These are phyloP conservation scores for Fraxinus xanthoxyloides DNA, from an alignment of 305 asterid species.

Conservation along the genomic window DNA sequence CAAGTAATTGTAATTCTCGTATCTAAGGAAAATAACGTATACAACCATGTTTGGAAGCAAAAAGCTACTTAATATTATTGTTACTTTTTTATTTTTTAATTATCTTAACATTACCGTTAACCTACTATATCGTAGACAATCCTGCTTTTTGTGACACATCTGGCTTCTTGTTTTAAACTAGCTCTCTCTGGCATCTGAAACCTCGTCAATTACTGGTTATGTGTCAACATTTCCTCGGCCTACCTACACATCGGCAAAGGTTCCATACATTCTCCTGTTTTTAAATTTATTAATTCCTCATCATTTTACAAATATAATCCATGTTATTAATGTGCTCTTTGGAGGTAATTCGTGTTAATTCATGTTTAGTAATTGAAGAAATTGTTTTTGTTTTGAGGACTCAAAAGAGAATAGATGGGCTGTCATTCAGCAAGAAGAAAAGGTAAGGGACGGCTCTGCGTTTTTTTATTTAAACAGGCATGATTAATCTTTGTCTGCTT, in stretches of 20 bases:
- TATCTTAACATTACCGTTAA: conserved; percentile 53
- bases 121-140: not conserved
- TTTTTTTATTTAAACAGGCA: not conserved
- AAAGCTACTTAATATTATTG: not conserved
- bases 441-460: conserved; percentile 41
- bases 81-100: conserved; percentile 21
- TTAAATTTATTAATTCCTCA: not conserved
- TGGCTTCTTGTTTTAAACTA: conserved; percentile 34
- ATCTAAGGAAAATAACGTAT: not conserved
- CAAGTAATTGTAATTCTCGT: conserved; percentile 10
- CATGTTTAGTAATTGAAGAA: conserved; percentile 25
- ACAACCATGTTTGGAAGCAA: not conserved
- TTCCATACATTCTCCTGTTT: conserved; percentile 27
- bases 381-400: conserved; percentile 55
- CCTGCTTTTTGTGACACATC: conserved; percentile 25
- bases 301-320: not conserved
- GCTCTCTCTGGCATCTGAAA: conserved; percentile 73
- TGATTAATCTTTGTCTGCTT: conserved; percentile 1
- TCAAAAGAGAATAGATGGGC: conserved; percentile 85
- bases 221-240: conserved; percentile 40
- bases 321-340: not conserved
- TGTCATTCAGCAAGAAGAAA: conserved; percentile 50
- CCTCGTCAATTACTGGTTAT: conserved; percentile 32
- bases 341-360: not conserved
- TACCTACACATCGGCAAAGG: conserved; percentile 45